Percentiles rank a stretch among this genome's conserved stretches.
Evolutionary conservation across 768 basidiomycete genomes (phyloP).

Genomic region (Dacryopinax primogenitus): DNA sequence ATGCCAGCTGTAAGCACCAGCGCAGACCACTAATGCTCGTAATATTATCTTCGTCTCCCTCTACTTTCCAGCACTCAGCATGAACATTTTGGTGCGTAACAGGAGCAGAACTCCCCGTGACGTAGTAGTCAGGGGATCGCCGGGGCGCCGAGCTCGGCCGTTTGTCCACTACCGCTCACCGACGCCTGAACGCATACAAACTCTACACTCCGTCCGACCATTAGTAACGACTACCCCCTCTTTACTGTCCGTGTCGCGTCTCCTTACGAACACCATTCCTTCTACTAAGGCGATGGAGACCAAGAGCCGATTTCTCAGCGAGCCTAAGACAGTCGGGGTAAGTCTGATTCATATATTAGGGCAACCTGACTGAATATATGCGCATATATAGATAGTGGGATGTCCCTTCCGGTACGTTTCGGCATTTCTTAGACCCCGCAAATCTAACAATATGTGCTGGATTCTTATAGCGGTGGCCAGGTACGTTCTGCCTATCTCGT

Average conservation of each 20-base stretch:
- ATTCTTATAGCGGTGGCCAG: slow-evolving; percentile 24
- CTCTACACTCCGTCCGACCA: not conserved
- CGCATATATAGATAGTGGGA: slow-evolving; percentile 57
- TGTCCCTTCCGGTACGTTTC: slow-evolving; percentile 80
- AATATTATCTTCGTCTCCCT: too few relatives aligned
- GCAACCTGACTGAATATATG: slow-evolving; percentile 11
- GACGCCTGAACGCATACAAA: not conserved
- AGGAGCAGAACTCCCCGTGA: not conserved
- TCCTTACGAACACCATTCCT: not conserved
- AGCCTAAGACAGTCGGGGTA: slow-evolving; percentile 70
- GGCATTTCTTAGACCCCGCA: slow-evolving; percentile 5
- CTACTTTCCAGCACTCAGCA: too few relatives aligned
- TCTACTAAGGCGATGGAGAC: slow-evolving; percentile 9
- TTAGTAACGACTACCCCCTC: not conserved
- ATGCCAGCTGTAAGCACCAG: too few relatives aligned
- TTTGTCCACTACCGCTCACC: not conserved
- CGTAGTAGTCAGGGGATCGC: not conserved
- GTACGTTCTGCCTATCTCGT: slow-evolving; percentile 10
- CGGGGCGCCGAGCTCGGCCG: not conserved
- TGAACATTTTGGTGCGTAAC: too few relatives aligned
- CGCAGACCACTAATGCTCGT: too few relatives aligned
- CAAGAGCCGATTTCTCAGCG: slow-evolving; percentile 39
- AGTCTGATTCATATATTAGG: slow-evolving; percentile 29
- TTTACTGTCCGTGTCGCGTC: not conserved
- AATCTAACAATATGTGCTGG: not conserved